These are phyloP conservation scores for Leishmania lainsoni DNA, from an alignment of 208 protist species.

Conservation along the genomic window DNA sequence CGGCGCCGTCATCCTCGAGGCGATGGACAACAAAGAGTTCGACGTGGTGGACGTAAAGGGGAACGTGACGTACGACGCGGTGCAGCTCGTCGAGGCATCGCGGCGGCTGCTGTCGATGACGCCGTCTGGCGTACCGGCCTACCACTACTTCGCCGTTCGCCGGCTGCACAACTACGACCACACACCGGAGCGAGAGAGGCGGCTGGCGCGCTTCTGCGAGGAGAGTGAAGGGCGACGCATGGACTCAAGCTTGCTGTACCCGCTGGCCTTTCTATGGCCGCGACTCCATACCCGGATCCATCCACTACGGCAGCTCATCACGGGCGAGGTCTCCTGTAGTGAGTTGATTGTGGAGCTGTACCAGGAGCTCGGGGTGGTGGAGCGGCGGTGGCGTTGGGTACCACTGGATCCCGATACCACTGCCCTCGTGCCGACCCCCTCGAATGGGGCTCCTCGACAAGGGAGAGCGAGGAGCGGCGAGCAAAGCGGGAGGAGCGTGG, in stretches of 20 bases:
- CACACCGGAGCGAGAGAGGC: constrained; percentile 29
- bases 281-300: constrained; percentile 44
- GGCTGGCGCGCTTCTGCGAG: constrained; percentile 29
- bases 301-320: constrained; percentile 18
- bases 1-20: constrained; percentile 72
- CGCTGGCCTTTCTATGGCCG: constrained; percentile 50
- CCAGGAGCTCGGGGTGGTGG: constrained; percentile 62
- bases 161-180: constrained; percentile 45
- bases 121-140: constrained; percentile 35
- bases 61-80: constrained; percentile 42
- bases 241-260: constrained; percentile 45
- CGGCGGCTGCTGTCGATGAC: constrained; percentile 48
- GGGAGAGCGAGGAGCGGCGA: not conserved
- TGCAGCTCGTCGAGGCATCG: constrained; percentile 66
- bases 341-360: constrained; percentile 79
- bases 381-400: constrained; percentile 48
- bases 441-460: not conserved
- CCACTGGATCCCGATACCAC: constrained; percentile 16
- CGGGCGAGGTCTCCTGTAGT: constrained; percentile 53
- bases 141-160: constrained; percentile 68
- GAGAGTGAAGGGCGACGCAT: constrained; percentile 38
- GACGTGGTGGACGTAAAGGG: constrained; percentile 65
- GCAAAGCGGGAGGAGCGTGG: not conserved
- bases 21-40: constrained; percentile 76
- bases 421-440: not conserved